phyloP scores from a whole-genome alignment of 2,329 filamentous ascomycete species.

The Alternaria triticimaculans region DNA sequence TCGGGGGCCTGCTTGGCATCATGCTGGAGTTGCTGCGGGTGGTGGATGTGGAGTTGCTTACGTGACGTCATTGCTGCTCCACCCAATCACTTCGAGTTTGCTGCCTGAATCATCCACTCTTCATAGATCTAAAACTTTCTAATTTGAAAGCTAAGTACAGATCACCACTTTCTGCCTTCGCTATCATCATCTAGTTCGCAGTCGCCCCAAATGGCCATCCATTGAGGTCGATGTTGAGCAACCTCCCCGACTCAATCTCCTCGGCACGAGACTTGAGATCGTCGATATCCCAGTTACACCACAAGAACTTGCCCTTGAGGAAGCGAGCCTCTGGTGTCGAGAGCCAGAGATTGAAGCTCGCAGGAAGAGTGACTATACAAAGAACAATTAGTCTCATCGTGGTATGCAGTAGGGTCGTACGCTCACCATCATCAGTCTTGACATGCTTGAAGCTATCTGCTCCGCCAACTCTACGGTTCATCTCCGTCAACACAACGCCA shows the following conservation, averaged over 20 bases:
- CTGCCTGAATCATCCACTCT: neutral
- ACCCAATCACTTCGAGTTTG: neutral
- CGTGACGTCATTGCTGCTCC: neutral
- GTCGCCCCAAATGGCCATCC: constrained; percentile 21
- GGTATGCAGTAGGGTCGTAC: neutral
- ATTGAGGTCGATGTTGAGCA: constrained; percentile 32
- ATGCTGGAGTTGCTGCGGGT: neutral
- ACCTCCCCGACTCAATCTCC: constrained; percentile 31
- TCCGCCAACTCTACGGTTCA: constrained; percentile 1
- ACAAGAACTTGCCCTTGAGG: constrained; percentile 28
- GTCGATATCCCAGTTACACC: constrained; percentile 43
- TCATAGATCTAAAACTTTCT: neutral
- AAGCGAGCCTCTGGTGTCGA: constrained; percentile 29
- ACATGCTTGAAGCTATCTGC: neutral
- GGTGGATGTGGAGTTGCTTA: neutral
- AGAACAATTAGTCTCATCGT: neutral
- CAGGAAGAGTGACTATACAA: constrained; percentile 19
- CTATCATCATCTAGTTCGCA: neutral
- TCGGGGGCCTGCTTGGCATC: neutral
- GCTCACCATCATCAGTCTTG: constrained; percentile 3
- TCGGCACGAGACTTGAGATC: constrained; percentile 33
- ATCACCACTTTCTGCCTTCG: neutral
- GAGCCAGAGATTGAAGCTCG: constrained; percentile 38
- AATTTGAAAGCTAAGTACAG: no score
- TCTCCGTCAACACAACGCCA: constrained; percentile 41